A percentile compares a stretch with the other conserved stretches of the same genome.
Conservation (phyloP, 2,329 filamentous ascomycete genomes). For the Dothideomycetes sp. region DNA sequence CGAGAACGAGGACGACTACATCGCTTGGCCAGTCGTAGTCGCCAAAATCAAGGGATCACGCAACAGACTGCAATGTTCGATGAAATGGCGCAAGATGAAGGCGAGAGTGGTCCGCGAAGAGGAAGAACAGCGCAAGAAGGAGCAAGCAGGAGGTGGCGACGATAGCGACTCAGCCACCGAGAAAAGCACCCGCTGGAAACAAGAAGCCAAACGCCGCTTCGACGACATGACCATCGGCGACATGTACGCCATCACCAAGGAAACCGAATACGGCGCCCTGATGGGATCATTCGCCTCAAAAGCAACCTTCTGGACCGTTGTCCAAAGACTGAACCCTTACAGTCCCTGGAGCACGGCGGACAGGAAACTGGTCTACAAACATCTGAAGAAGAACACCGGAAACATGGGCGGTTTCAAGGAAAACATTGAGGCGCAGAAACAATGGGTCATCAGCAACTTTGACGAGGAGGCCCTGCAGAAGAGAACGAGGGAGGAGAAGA, state of each 20-base stretch:
- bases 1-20: slow-evolving; percentile 42
- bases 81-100: slow-evolving; percentile 54
- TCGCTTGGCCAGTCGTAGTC: slow-evolving; percentile 60
- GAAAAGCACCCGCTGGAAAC: slow-evolving; percentile 4
- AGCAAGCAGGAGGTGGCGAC: background rate
- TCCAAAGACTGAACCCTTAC: background rate
- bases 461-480: background rate
- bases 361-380: slow-evolving; percentile 7
- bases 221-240: slow-evolving; percentile 14
- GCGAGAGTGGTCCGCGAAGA: slow-evolving; percentile 15
- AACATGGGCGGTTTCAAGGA: background rate
- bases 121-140: slow-evolving; percentile 19
- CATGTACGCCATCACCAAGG: slow-evolving; percentile 12
- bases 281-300: slow-evolving; percentile 3
- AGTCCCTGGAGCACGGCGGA: slow-evolving; percentile 10
- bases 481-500: too few species aligned
- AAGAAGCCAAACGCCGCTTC: slow-evolving; percentile 2
- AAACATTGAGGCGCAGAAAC: slow-evolving; percentile 3
- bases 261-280: slow-evolving; percentile 8
- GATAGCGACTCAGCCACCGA: slow-evolving; percentile 3
- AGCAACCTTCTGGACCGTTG: slow-evolving; percentile 12
- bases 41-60: slow-evolving; percentile 52
- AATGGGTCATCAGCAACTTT: background rate
- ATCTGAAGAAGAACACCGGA: background rate
- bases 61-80: slow-evolving; percentile 57